Conservation (phyloP, 2,329 filamentous ascomycete genomes). For the Diaporthe australafricana region DNA sequence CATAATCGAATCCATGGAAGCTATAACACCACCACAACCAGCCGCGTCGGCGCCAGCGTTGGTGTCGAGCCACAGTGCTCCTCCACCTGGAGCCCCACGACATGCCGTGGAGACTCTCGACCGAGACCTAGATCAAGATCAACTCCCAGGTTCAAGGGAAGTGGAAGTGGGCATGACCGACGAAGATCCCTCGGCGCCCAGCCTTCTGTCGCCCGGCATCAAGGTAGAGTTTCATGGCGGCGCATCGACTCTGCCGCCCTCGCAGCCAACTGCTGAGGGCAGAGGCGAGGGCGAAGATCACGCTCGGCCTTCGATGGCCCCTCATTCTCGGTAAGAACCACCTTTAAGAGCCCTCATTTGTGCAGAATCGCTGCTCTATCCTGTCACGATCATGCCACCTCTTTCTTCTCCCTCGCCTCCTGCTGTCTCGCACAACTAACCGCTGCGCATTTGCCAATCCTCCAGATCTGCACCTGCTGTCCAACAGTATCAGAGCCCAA, state of each 20-base stretch:
- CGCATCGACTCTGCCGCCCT: conserved; percentile 4
- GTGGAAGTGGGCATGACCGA: conserved; percentile 8
- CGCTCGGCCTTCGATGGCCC: conserved; percentile 48
- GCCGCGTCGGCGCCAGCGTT: conserved; percentile 20
- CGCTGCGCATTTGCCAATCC: background rate
- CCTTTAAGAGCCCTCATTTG: background rate
- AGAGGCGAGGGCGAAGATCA: conserved; percentile 31
- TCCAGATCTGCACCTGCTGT: conserved; percentile 57
- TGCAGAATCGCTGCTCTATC: background rate
- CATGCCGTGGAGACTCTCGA: background rate
- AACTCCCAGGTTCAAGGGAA: background rate
- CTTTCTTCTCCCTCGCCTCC: background rate
- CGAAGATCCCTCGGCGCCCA: conserved; percentile 35
- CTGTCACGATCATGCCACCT: conserved; percentile 32
- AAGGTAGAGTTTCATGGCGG: conserved; percentile 50
- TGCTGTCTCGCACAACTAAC: conserved; percentile 27
- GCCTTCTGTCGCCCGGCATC: conserved; percentile 52
- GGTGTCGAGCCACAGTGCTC: conserved; percentile 26
- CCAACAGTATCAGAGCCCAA: conserved; percentile 61
- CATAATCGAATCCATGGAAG: conserved; percentile 27
- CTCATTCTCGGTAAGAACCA: conserved; percentile 55
- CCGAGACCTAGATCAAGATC: background rate
- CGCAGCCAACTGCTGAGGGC: conserved; percentile 32
- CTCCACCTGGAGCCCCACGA: conserved; percentile 4
- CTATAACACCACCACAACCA: background rate